phyloP scores from a whole-genome alignment of 257 asterid genomes.

The Ilex aquifolium region DNA sequence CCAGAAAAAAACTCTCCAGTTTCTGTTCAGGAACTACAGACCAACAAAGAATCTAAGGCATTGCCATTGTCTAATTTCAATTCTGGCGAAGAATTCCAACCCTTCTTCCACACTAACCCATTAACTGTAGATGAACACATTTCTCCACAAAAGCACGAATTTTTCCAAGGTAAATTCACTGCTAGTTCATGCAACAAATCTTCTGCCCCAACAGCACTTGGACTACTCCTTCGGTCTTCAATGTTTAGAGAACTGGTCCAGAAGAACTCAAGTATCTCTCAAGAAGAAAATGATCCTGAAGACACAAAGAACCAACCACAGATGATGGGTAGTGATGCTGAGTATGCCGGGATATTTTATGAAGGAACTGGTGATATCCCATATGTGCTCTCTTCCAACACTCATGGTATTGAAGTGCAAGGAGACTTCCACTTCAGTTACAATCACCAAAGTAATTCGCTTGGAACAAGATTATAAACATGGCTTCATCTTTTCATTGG shows the following conservation, averaged over 20 bases:
- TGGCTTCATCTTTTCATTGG: not conserved
- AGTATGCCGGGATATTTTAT: slow-evolving; percentile 24
- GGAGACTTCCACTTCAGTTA: slow-evolving; percentile 25
- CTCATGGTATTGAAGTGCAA: slow-evolving; percentile 23
- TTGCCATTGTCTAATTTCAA: slow-evolving; percentile 15
- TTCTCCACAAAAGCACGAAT: slow-evolving; percentile 13
- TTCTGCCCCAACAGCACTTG: slow-evolving; percentile 53
- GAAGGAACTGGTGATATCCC: slow-evolving; percentile 27
- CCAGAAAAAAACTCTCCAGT: slow-evolving; percentile 12
- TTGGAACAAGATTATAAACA: slow-evolving; percentile 18
- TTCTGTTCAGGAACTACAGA: slow-evolving; percentile 22
- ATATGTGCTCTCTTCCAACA: slow-evolving; percentile 25
- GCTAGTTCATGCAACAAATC: slow-evolving; percentile 27
- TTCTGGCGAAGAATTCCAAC: slow-evolving; percentile 21
- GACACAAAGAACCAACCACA: slow-evolving; percentile 5
- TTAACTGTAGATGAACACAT: slow-evolving; percentile 22
- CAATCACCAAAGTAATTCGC: slow-evolving; percentile 15
- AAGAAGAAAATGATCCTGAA: slow-evolving; percentile 29
- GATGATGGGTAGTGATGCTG: slow-evolving; percentile 15
- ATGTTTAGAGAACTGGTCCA: slow-evolving; percentile 49
- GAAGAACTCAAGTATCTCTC: slow-evolving; percentile 38
- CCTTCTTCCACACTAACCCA: slow-evolving; percentile 26
- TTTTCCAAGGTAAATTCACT: slow-evolving; percentile 24
- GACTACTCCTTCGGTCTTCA: slow-evolving; percentile 53
- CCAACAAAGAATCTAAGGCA: slow-evolving; percentile 15